Conservation (phyloP, 2,329 filamentous ascomycete genomes). For the Beauveria caledonica region DNA sequence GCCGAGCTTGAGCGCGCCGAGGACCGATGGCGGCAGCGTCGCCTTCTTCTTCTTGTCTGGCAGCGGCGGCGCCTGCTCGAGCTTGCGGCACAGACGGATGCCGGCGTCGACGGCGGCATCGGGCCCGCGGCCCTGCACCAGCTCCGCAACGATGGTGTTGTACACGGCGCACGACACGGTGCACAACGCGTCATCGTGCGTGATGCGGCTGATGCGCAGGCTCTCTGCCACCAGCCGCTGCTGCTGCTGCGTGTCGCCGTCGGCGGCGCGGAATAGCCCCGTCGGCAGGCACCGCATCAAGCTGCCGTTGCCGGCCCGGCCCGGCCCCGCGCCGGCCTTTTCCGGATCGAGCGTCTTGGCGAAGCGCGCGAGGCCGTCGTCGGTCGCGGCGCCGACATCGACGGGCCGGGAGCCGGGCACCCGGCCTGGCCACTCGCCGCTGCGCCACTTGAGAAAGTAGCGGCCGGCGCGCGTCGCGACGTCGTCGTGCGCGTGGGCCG, state of each 20-base stretch:
- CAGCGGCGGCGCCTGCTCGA: conserved; percentile 14
- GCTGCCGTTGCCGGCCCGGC: conserved; percentile 35
- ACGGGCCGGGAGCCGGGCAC: conserved; percentile 22
- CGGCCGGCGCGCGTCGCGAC: conserved; percentile 27
- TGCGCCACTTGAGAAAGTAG: conserved; percentile 33
- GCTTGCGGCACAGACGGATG: conserved; percentile 14
- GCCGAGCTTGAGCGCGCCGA: conserved; percentile 22
- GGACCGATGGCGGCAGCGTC: conserved; percentile 13
- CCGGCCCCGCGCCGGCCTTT: conserved; percentile 29
- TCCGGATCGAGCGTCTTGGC: conserved; percentile 20
- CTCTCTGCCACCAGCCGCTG: conserved; percentile 23
- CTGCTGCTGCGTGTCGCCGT: conserved; percentile 16
- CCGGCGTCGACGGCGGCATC: conserved; percentile 24
- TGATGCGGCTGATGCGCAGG: conserved; percentile 30
- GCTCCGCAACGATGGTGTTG: conserved; percentile 27
- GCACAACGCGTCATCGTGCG: conserved; percentile 30
- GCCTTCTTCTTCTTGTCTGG: neutral
- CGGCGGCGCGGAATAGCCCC: conserved; percentile 28
- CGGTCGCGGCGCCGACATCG: conserved; percentile 35
- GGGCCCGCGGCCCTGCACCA: conserved; percentile 21
- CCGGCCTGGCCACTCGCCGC: conserved; percentile 35
- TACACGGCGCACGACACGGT: conserved; percentile 31
- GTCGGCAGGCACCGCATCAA: conserved; percentile 41
- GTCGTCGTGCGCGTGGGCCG: neutral
- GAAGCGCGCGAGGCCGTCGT: conserved; percentile 24